Conservation (phyloP, 2,329 filamentous ascomycete species). For the Aspergillus sp. region DNA sequence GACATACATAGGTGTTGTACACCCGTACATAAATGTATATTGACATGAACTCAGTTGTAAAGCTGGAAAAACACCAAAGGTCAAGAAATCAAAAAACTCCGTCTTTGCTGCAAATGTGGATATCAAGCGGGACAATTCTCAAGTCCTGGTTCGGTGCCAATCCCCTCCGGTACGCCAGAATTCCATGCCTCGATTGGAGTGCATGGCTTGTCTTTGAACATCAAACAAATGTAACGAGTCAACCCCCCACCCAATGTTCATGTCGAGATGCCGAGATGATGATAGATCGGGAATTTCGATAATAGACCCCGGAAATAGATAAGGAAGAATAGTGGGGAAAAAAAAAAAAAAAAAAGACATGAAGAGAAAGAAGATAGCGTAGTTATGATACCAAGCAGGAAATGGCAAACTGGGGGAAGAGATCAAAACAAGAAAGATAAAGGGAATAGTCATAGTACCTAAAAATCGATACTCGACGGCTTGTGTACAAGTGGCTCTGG, state of each 20-base stretch:
- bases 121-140: constrained; percentile 4
- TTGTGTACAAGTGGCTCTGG: constrained; percentile 22
- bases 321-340: neutral
- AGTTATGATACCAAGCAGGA: neutral
- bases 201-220: too few relatives aligned
- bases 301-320: neutral
- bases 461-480: constrained; percentile 25
- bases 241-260: neutral
- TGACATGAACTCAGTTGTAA: neutral
- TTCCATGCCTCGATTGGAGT: neutral
- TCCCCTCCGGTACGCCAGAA: neutral
- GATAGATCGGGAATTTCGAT: neutral
- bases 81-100: constrained; percentile 10
- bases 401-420: constrained; percentile 3
- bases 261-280: neutral
- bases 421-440: constrained; percentile 3
- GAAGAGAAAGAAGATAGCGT: neutral
- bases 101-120: constrained; percentile 8
- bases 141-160: neutral
- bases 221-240: neutral
- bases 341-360: neutral
- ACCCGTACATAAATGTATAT: neutral
- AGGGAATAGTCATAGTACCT: constrained; percentile 1
- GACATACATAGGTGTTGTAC: neutral
- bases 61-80: neutral